Base-by-base conservation (phyloP, 768 basidiomycete species). In the Tricholoma sp. region DNA sequence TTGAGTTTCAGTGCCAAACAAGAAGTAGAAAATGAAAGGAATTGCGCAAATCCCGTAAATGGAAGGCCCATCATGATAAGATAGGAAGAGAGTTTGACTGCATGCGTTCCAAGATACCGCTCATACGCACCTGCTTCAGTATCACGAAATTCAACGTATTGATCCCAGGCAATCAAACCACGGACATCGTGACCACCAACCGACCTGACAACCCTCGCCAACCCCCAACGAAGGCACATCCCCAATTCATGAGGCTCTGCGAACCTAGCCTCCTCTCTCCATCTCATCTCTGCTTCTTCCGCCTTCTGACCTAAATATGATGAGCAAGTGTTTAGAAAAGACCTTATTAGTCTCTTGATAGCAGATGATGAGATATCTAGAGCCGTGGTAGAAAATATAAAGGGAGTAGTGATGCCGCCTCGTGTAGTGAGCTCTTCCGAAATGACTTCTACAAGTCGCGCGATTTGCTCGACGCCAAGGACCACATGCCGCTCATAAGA, bases 171-270 rank as follows among this genome's bases (percentile, higher is more conserved):
- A 41, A 98, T 67, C 27, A 98, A 73, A 4, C 97, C 97, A 12
- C 91, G 81, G n/a, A 87, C 82, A 46, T 88, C 86, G 60, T 83
- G 77, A 1, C 86, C 87, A 31, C 79, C 82, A 16, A 84, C 79
- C 3, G 89, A 79, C 49, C 92, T 72, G 34, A 91, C 81, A 47
- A 92, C 83, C 22, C 94, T 76, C 2, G 86, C 89, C 5, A 98
- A 80, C 31, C 87, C 92, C 97, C 97, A 99, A 21, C 95, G 85
- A 31, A 98, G 76, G 64, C 88, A 83, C 87, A 95, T 94, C 4
- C 88, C 94, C 12, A 98, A 76, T 65, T 97, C 91, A 59, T 95
- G 87, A 10, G 91, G 87, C 4, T 84, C 86, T 0, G 93, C 90
- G 65, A 96, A 91, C 32, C 76, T 74, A 1, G 93, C 86, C 67